These are phyloP conservation scores for Coriaria nepalensis DNA, from an alignment of 306 rosid genomes.

Conservation along the genomic window DNA sequence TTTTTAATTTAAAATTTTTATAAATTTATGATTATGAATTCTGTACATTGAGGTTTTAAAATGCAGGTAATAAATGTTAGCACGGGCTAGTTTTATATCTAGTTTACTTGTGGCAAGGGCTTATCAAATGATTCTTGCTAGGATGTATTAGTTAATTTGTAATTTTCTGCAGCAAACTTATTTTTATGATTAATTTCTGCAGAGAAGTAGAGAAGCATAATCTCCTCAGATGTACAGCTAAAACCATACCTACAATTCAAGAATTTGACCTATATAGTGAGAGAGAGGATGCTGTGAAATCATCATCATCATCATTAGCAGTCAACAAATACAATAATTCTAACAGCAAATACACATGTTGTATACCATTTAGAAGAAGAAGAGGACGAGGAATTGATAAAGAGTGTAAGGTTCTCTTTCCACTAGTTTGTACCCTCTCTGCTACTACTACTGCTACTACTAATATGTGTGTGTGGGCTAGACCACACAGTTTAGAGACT, in stretches of 20 bases:
- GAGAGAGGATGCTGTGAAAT: slow-evolving; percentile 39
- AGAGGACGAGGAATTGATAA: slow-evolving; percentile 25
- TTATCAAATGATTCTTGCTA: slow-evolving; percentile 1
- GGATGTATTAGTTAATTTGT: slow-evolving; percentile 1
- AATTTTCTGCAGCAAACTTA: background rate
- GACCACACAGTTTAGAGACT: slow-evolving; percentile 37
- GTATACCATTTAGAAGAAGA: slow-evolving; percentile 52
- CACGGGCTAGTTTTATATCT: slow-evolving; percentile 33
- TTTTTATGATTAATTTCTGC: slow-evolving; percentile 11
- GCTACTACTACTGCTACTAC: too few relatives aligned
- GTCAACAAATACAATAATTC: slow-evolving; percentile 66
- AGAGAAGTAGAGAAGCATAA: slow-evolving; percentile 75
- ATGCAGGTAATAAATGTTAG: slow-evolving; percentile 43
- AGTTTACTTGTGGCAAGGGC: slow-evolving; percentile 52
- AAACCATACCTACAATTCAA: slow-evolving; percentile 52
- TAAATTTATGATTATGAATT: slow-evolving; percentile 12
- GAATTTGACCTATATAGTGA: slow-evolving; percentile 40
- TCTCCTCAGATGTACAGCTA: slow-evolving; percentile 75
- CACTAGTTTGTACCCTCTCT: slow-evolving; percentile 16
- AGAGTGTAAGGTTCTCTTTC: slow-evolving; percentile 21
- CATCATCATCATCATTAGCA: slow-evolving; percentile 16
- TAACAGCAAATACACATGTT: slow-evolving; percentile 69
- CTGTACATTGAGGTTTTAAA: slow-evolving; percentile 32
- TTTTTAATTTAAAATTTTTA: slow-evolving; percentile 9
- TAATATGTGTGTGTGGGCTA: slow-evolving; percentile 35